These are phyloP conservation scores for Juglanconis oblonga DNA, from an alignment of 2,329 filamentous ascomycete species.

Conservation along the genomic window DNA sequence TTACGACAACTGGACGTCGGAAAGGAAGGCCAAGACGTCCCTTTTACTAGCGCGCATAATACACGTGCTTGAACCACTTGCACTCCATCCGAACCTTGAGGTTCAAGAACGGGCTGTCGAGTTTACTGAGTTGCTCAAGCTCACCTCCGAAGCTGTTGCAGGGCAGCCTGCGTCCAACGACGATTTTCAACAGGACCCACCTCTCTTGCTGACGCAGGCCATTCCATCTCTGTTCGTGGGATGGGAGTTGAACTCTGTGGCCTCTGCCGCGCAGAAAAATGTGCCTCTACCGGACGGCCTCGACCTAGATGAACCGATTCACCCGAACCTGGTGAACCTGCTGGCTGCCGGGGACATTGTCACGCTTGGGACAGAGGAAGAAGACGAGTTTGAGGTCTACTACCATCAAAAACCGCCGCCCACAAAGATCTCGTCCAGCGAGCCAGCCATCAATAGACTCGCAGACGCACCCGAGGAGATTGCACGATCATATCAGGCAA, in stretches of 20 bases:
- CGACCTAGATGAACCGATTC: slow-evolving; percentile 79
- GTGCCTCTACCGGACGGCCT: slow-evolving; percentile 76
- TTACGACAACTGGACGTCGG: slow-evolving; percentile 64
- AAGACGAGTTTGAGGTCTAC: slow-evolving; percentile 66
- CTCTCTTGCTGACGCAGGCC: slow-evolving; percentile 82
- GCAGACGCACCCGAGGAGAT: slow-evolving; percentile 43
- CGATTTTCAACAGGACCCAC: slow-evolving; percentile 61
- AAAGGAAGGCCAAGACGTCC: slow-evolving; percentile 70
- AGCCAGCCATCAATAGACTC: slow-evolving; percentile 55
- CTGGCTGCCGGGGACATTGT: slow-evolving; percentile 57
- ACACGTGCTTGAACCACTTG: slow-evolving; percentile 75
- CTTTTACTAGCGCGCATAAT: slow-evolving; percentile 80
- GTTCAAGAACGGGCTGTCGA: slow-evolving; percentile 94
- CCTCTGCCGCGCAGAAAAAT: slow-evolving; percentile 75
- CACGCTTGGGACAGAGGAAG: slow-evolving; percentile 48
- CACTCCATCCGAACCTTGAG: slow-evolving; percentile 81
- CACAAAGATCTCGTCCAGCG: slow-evolving; percentile 48
- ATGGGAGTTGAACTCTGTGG: slow-evolving; percentile 89
- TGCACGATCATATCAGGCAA: slow-evolving; percentile 54
- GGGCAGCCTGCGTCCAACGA: slow-evolving; percentile 60
- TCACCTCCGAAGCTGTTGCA: slow-evolving; percentile 77
- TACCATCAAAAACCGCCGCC: slow-evolving; percentile 57
- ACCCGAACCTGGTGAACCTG: slow-evolving; percentile 66
- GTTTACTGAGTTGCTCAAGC: slow-evolving; percentile 82
- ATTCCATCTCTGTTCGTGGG: slow-evolving; percentile 85